A percentile compares a stretch with the other conserved stretches of the same genome.
These are phyloP conservation scores for Zygosaccharomyces pseudobailii DNA, from an alignment of 1,139 yeast genomes.

Conservation along the genomic window DNA sequence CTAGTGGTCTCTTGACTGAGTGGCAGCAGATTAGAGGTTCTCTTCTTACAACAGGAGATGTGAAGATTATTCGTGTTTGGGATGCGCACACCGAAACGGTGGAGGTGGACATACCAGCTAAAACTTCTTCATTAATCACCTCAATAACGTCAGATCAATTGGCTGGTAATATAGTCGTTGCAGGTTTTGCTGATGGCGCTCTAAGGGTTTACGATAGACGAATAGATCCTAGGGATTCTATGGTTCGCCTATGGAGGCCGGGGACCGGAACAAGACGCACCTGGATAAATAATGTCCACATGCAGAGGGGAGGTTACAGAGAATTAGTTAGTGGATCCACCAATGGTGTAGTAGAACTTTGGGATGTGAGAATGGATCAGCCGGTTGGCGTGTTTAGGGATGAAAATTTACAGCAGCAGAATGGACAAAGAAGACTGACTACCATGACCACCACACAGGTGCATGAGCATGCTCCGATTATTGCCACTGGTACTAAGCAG, in stretches of 20 bases:
- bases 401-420: constrained; percentile 38
- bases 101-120: constrained; percentile 80
- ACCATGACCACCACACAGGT: constrained; percentile 68
- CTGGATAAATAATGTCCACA: constrained; percentile 74
- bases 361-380: constrained; percentile 79
- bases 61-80: constrained; percentile 86
- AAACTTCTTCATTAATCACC: constrained; percentile 86
- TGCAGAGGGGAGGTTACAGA: constrained; percentile 95
- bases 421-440: constrained; percentile 21
- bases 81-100: constrained; percentile 94
- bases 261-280: constrained; percentile 38
- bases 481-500: constrained; percentile 78
- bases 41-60: constrained; percentile 90
- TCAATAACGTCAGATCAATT: constrained; percentile 92
- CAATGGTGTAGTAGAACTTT: constrained; percentile 77
- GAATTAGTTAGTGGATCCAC: constrained; percentile 82
- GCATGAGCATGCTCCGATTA: constrained; percentile 94
- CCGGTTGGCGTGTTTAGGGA: constrained; percentile 66
- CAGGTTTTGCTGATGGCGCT: constrained; percentile 93
- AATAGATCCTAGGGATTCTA: constrained; percentile 74
- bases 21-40: constrained; percentile 98
- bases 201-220: constrained; percentile 88
- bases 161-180: constrained; percentile 84
- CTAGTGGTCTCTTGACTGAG: constrained; percentile 81
- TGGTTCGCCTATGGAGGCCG: constrained; percentile 76